Base-by-base conservation (phyloP, 2,329 filamentous ascomycete genomes). In the Ciborinia camelliae region DNA sequence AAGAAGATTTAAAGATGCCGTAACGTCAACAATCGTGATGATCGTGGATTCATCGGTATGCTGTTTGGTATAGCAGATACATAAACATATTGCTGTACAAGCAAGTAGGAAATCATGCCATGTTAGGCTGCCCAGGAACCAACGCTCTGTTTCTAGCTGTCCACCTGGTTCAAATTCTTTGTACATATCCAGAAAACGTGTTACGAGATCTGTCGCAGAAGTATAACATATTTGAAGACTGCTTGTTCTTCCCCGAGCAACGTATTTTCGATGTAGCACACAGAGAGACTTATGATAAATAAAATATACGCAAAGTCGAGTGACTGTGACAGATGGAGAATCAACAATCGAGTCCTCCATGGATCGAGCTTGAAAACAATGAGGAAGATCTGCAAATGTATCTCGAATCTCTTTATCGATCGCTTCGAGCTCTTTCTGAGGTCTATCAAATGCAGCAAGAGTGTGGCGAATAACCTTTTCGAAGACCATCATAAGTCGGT, bases 401-500 rank as follows among this genome's bases (percentile, higher is more conserved):
- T 65, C 23, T 30, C 68, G 66, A 50, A 73, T 67, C 52, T 72
- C 70, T 15, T 68, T 57, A 43, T 72, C 71, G n/a, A 70, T 37
- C 35, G 14, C 10, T 41, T 55, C 30, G 4, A 55, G 52, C n/a
- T 55, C 52, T 7, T 35, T 32, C 15, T 14, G 20, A 18, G 52
- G 26, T 18, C 20, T n/a, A 10, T 23, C 52, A 39, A 23, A 14
- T 32, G 30, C 57, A 66, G 71, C 73, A 20, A 76, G 66, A 2
- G 73, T 70, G 61, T 75, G 68, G 28, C 68, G 62, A 52, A 71
- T 74, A 18, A 76, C 69, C 53, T 73, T 73, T 43, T 48, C 57
- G n/a, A 53, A 45, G 12, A 62, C 47, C 20, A 39, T 41, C 12
- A 57, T 18, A 4, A 85, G 73, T 53, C 70, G 72, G 15, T 78